These are phyloP conservation scores for Lachnellula arida DNA, from an alignment of 2,329 filamentous ascomycete species.

Conservation along the genomic window DNA sequence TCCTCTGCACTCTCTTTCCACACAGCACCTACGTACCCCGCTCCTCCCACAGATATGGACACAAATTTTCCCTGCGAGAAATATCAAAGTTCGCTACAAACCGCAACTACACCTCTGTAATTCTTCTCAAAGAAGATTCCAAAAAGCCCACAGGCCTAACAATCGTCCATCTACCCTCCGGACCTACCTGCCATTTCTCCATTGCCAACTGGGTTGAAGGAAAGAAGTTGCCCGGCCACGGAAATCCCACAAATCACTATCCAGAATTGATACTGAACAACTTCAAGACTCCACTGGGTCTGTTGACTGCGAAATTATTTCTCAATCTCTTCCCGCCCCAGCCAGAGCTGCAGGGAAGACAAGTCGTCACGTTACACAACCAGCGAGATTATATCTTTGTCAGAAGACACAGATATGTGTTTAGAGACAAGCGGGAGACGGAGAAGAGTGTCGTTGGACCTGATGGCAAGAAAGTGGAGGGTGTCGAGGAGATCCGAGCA, in stretches of 20 bases:
- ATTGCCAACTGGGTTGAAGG: slow-evolving; percentile 89
- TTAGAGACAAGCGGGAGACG: slow-evolving; percentile 78
- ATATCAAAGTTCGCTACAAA: slow-evolving; percentile 82
- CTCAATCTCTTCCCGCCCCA: slow-evolving; percentile 71
- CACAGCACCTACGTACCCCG: slow-evolving; percentile 77
- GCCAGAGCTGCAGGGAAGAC: slow-evolving; percentile 79
- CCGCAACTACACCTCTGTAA: slow-evolving; percentile 74
- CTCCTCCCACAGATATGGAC: slow-evolving; percentile 73
- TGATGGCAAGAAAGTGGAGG: slow-evolving; percentile 78
- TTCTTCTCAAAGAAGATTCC: slow-evolving; percentile 83
- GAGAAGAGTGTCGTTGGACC: slow-evolving; percentile 82
- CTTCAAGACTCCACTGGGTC: slow-evolving; percentile 87
- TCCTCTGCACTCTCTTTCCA: slow-evolving; percentile 78
- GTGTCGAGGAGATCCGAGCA: slow-evolving; percentile 78
- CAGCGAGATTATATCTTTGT: slow-evolving; percentile 97
- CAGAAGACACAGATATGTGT: slow-evolving; percentile 83
- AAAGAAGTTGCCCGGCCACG: slow-evolving; percentile 83
- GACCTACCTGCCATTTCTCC: slow-evolving; percentile 89
- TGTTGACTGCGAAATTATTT: slow-evolving; percentile 83
- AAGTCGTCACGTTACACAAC: slow-evolving; percentile 90
- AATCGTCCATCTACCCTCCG: slow-evolving; percentile 75
- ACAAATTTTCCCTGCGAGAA: slow-evolving; percentile 90
- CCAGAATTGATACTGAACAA: slow-evolving; percentile 90
- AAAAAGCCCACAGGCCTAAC: slow-evolving; percentile 81
- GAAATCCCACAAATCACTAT: slow-evolving; percentile 80